Evolutionary conservation across 306 rosid genomes (phyloP).

Genomic region (Sicyos baderoa): DNA sequence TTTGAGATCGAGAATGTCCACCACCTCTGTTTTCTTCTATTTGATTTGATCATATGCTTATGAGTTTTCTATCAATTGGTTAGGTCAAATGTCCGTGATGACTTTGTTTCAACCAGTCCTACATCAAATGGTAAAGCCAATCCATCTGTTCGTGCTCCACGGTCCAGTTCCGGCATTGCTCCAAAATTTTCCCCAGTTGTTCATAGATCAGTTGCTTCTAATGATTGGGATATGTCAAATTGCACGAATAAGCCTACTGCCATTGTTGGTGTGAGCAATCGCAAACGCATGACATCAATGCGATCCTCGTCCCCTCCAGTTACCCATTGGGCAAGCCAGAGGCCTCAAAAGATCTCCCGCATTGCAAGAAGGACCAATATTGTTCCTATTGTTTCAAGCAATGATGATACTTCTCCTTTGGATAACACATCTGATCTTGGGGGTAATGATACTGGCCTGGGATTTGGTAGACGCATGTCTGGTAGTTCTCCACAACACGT

Average conservation of each 20-base stretch:
- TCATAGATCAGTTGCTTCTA: constrained; percentile 59
- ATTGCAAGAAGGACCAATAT: constrained; percentile 84
- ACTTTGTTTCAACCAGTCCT: constrained; percentile 72
- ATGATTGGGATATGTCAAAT: constrained; percentile 80
- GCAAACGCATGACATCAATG: constrained; percentile 69
- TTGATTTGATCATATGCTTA: constrained; percentile 5
- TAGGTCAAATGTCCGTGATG: constrained; percentile 80
- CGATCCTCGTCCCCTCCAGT: constrained; percentile 88
- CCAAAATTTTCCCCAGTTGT: constrained; percentile 85
- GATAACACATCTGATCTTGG: constrained; percentile 59
- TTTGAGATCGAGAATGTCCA: neutral
- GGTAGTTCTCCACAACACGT: constrained; percentile 82
- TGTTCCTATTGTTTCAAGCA: constrained; percentile 60
- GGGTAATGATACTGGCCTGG: constrained; percentile 65
- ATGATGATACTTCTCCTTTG: constrained; percentile 60
- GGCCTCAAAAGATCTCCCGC: constrained; percentile 86
- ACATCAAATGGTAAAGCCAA: constrained; percentile 59
- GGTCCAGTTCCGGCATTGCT: constrained; percentile 66
- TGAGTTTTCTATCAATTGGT: constrained; percentile 23
- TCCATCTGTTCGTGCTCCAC: constrained; percentile 79
- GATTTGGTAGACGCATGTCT: constrained; percentile 57
- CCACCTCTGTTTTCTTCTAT: constrained; percentile 15
- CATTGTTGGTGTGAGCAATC: constrained; percentile 62
- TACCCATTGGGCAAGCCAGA: constrained; percentile 70
- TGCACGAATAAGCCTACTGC: constrained; percentile 78